Evolutionary conservation across 2,329 filamentous ascomycete species (phyloP).

Genomic region (Fusarium sp.): DNA sequence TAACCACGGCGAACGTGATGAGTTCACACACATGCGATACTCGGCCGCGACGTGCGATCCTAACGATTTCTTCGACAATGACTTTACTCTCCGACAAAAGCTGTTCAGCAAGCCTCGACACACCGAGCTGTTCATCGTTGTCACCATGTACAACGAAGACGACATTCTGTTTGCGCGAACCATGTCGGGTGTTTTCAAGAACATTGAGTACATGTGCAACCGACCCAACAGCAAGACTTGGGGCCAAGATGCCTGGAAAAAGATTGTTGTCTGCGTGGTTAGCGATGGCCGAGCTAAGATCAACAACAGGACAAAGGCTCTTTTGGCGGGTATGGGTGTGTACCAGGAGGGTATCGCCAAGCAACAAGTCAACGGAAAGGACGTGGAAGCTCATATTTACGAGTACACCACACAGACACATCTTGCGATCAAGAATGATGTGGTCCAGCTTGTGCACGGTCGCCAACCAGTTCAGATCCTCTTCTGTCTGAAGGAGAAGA

Average conservation of each 20-base stretch:
- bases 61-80: conserved; percentile 84
- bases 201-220: conserved; percentile 98
- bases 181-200: conserved; percentile 98
- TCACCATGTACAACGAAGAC: conserved; percentile 99
- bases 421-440: conserved; percentile 87
- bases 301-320: conserved; percentile 88
- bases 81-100: conserved; percentile 91
- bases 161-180: conserved; percentile 95
- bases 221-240: conserved; percentile 94
- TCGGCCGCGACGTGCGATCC: conserved; percentile 96
- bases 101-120: conserved; percentile 93
- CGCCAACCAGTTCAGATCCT: conserved; percentile 95
- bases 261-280: conserved; percentile 98
- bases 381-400: conserved; percentile 97
- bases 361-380: conserved; percentile 95
- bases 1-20: conserved; percentile 91
- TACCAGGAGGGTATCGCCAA: conserved; percentile 99
- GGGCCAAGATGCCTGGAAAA: conserved; percentile 99
- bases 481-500: conserved; percentile 99
- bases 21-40: conserved; percentile 93
- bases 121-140: conserved; percentile 94
- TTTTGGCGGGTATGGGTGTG: conserved; percentile 92
- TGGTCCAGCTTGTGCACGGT: conserved; percentile 86
- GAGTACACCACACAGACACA: conserved; percentile 92
- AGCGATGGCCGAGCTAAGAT: conserved; percentile 98